Evolutionary conservation across 2,329 filamentous ascomycete species (phyloP), one percentile per base, ranked within the genome.

Genomic region (Fusarium pseudoanthophilum): DNA sequence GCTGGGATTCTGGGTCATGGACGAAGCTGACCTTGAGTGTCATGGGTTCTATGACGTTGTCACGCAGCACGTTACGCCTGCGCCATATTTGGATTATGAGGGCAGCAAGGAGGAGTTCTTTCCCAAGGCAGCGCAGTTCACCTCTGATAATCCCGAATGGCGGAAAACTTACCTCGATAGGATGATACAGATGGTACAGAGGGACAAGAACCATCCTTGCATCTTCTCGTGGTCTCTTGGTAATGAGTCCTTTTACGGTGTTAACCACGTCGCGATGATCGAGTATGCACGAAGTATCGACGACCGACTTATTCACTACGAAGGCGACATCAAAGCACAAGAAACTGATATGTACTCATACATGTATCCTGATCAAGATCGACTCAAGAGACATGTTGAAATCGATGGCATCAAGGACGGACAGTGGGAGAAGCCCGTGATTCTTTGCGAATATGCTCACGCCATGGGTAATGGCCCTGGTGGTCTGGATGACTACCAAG

Each of bases 21-120:
- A 67, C 5, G 65, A 67, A 7, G 65, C 65, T 9, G 65, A 67
- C 28, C 24, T 67, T 0, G 65, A 67, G 15, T 67, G 65, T 1
- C 65, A 67, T 14, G 65, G 65, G 0, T 67, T 67, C 8, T 67
- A 67, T 15, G 64, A 67, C 11, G 62, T 67, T 30, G 64, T 67
- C 7, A 67, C 64, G 1, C 62, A 67, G 11, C 52, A 42, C 7
- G 53, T 67, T 14, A 28, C 66, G 2, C 64, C 64, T 13, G 26
- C 64, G 4, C 64, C 62, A 3, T 67, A 67, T n/a, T 3, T 67
- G 5, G 64, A 67, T 11, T 67, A 67, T 8, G 64, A 67, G 7
- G 64, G 64, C 4, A 67, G 64, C 28, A 67, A 67, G 18, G 64
- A 67, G 7, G 62, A 67, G 7, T 67, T 52, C 24, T 67, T 67